Percentiles rank a stretch among this genome's conserved stretches.
phyloP scores from a whole-genome alignment of 805 yeast genomes.

The Candida orba region DNA sequence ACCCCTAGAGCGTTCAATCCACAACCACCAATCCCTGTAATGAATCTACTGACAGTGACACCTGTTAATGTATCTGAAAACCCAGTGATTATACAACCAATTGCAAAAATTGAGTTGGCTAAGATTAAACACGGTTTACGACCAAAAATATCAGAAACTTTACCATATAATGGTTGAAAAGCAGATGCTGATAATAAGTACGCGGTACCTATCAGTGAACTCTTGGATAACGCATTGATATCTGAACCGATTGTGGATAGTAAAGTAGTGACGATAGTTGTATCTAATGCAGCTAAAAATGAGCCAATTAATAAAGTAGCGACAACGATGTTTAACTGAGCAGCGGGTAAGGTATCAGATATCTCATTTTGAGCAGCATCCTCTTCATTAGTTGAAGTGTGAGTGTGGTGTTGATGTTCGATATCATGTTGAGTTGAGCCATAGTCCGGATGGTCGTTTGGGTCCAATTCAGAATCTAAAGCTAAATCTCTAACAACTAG shows the following conservation, averaged over 20 bases:
- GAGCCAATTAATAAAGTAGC: conserved; percentile 34
- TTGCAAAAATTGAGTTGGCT: conserved; percentile 32
- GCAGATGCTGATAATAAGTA: conserved; percentile 58
- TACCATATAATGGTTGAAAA: conserved; percentile 60
- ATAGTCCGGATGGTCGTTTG: conserved; percentile 1
- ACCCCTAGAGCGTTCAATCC: conserved; percentile 69
- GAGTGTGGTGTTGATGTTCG: conserved; percentile 1
- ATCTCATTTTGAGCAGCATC: not conserved
- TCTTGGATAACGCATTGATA: conserved; percentile 49
- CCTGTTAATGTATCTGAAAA: conserved; percentile 14
- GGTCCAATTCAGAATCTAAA: conserved; percentile 1
- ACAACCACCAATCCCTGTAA: conserved; percentile 86
- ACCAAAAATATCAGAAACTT: conserved; percentile 59
- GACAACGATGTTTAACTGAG: conserved; percentile 21
- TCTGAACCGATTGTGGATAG: conserved; percentile 60
- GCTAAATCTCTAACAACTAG: conserved; percentile 7
- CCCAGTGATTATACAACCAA: conserved; percentile 39
- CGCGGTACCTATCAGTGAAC: conserved; percentile 64
- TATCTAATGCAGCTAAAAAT: conserved; percentile 54
- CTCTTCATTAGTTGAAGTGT: not conserved
- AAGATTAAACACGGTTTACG: conserved; percentile 37
- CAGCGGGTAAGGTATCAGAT: not conserved
- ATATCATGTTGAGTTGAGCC: conserved; percentile 2
- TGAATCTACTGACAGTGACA: conserved; percentile 48
- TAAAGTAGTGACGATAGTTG: conserved; percentile 58